Percentiles rank a stretch among this genome's conserved stretches.
These are phyloP conservation scores for Pilasporangium apinafurcum DNA, from an alignment of 352 stramenopile genomes.

Conservation along the genomic window DNA sequence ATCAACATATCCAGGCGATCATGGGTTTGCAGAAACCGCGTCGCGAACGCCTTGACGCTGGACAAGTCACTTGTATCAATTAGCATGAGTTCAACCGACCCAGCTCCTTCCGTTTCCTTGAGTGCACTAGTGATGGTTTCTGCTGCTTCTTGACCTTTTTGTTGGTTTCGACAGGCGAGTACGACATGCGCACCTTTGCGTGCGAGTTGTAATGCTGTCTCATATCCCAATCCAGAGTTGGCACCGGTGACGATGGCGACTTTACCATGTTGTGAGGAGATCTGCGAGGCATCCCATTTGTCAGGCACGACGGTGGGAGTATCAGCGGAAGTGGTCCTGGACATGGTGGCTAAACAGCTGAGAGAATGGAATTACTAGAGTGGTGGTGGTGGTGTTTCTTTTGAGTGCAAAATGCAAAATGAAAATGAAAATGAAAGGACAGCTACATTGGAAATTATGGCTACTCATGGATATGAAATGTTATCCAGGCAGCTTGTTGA, in stretches of 20 bases:
- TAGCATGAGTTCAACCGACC: conserved; percentile 32
- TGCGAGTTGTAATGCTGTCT: conserved; percentile 16
- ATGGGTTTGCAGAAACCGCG: conserved; percentile 17
- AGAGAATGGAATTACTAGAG: no score
- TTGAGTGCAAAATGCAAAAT: no score
- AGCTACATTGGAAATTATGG: no score
- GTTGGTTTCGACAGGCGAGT: conserved; percentile 11
- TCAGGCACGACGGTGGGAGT: conserved; percentile 1
- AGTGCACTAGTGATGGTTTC: conserved; percentile 4
- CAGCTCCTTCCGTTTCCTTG: not conserved
- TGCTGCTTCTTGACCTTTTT: conserved; percentile 1
- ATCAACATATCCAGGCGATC: conserved; percentile 24
- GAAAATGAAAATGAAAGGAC: no score
- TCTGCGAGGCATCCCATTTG: conserved; percentile 13
- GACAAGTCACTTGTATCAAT: conserved; percentile 23
- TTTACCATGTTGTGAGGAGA: conserved; percentile 14
- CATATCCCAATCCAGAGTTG: conserved; percentile 18
- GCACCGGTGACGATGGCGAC: conserved; percentile 24
- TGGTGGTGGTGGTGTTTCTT: no score
- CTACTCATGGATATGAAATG: no score
- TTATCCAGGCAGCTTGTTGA: no score
- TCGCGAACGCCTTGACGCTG: conserved; percentile 21
- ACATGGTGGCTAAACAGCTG: no score
- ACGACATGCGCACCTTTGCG: conserved; percentile 22
- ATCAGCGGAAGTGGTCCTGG: no score